Conservation (phyloP, 2,329 filamentous ascomycete genomes). For the Penicillium glabrum region DNA sequence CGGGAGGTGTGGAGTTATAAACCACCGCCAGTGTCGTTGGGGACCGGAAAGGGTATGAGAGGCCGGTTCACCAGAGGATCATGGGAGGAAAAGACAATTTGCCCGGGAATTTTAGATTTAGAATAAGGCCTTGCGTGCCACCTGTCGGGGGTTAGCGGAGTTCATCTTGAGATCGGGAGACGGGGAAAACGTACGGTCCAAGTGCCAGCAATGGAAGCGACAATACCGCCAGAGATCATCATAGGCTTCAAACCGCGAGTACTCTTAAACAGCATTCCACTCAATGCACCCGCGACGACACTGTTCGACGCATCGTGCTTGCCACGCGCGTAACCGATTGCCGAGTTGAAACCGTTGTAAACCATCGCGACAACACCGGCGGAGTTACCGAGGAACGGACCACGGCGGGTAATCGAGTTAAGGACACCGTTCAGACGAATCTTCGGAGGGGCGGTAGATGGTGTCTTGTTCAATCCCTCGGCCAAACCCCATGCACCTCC, state of each 20-base stretch:
- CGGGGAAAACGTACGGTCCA: slow-evolving; percentile 74
- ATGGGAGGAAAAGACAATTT: slow-evolving; percentile 19
- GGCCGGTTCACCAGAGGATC: slow-evolving; percentile 15
- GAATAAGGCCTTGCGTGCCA: slow-evolving; percentile 53
- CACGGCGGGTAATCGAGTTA: slow-evolving; percentile 88
- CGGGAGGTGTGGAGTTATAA: slow-evolving; percentile 25
- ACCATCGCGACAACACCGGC: slow-evolving; percentile 93
- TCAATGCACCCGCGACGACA: slow-evolving; percentile 78
- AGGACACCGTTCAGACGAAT: slow-evolving; percentile 90
- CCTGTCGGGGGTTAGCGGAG: slow-evolving; percentile 32
- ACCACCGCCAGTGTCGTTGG: slow-evolving; percentile 28
- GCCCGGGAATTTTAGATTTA: slow-evolving; percentile 29
- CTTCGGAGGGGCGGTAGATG: slow-evolving; percentile 75
- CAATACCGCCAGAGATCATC: slow-evolving; percentile 89
- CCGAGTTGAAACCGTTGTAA: slow-evolving; percentile 91
- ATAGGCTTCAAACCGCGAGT: slow-evolving; percentile 87
- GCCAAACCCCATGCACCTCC: slow-evolving; percentile 91
- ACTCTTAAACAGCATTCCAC: slow-evolving; percentile 95
- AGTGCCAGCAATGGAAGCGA: slow-evolving; percentile 76
- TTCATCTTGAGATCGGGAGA: slow-evolving; percentile 4
- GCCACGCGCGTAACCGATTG: slow-evolving; percentile 73
- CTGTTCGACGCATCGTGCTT: slow-evolving; percentile 92
- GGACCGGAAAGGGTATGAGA: slow-evolving; percentile 27
- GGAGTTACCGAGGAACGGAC: slow-evolving; percentile 93
- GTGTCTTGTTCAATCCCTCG: slow-evolving; percentile 77